Evolutionary conservation across 1,284 basidiomycete species (phyloP), one percentile per base, ranked within the genome.

Genomic region (Cryptococcus sp.): DNA sequence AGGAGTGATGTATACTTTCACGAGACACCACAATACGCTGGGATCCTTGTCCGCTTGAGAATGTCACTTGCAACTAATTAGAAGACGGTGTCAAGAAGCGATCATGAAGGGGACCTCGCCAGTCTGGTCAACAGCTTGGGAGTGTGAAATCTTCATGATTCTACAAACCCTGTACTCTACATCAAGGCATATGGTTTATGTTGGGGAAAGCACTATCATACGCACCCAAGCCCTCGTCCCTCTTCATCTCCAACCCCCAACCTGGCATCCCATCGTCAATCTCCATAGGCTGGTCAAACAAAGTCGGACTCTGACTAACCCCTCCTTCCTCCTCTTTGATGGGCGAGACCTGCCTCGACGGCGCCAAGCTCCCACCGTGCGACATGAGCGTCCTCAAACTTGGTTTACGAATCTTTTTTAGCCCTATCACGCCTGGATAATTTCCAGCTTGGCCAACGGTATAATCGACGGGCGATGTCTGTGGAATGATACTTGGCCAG

Each of bases 321-420:
- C n/a, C n/a, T n/a, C n/a, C n/a, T n/a, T n/a, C n/a, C 28, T 31
- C 28, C 21, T 32, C 45, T 4, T 7, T 19, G 18, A 44, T 23
- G 2, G 49, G 44, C 14, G 33, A 37, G 5, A 34, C n/a, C 14
- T 25, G 21, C 14, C 36, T 39, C 7, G 23, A 28, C 14, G 21
- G 5, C 10, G 47, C 47, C 16, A 41, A 31, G 6, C 16, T 19
- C n/a, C 47, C 47, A 6, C 40, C 47, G 26, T 38, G 41, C 0
- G 52, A 52, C 32, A 64, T 64, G 19, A 66, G 46, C 7, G 63
- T 66, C 14, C 56, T 39, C 14, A 66, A 36, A 4, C 50, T 52
- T 7, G 63, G 63, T 49, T 57, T 59, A 5, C 60, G 55, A 25
- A 64, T 60, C 16, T 51, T 46, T 32, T 58, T 57, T 21, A 53